These are phyloP conservation scores for Picea sitchensis DNA, from an alignment of 75 land plant species.

Conservation along the genomic window DNA sequence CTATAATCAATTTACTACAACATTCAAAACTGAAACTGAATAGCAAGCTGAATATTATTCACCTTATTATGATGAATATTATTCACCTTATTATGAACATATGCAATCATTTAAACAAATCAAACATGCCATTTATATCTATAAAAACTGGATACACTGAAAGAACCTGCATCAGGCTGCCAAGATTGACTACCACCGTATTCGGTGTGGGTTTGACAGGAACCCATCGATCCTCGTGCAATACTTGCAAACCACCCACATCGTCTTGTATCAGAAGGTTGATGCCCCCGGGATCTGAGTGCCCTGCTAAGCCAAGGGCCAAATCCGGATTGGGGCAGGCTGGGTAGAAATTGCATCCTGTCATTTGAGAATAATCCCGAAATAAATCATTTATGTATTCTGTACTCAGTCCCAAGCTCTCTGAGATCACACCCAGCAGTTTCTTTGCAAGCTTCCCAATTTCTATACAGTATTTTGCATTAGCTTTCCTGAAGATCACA, in stretches of 20 bases:
- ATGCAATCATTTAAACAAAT: no score
- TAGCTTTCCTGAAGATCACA: background rate
- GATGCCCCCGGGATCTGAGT: slow-evolving; percentile 46
- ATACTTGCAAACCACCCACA: slow-evolving; percentile 38
- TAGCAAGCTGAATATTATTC: no score
- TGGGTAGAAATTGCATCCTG: slow-evolving; percentile 66
- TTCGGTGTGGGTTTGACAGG: slow-evolving; percentile 17
- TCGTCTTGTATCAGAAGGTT: slow-evolving; percentile 37
- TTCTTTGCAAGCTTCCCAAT: slow-evolving; percentile 18
- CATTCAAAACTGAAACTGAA: no score
- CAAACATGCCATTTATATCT: no score
- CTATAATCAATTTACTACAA: no score
- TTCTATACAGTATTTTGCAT: slow-evolving; percentile 31
- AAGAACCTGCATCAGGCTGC: slow-evolving; percentile 16
- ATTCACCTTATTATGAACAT: no score
- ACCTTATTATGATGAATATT: no score
- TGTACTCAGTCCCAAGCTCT: slow-evolving; percentile 41
- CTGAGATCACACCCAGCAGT: slow-evolving; percentile 32
- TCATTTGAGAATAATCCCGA: slow-evolving; percentile 27
- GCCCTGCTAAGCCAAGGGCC: slow-evolving; percentile 41
- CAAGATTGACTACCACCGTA: slow-evolving; percentile 35
- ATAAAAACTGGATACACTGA: no score
- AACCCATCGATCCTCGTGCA: slow-evolving; percentile 29
- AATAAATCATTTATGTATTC: slow-evolving; percentile 29
- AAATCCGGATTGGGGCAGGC: slow-evolving; percentile 68